These are phyloP conservation scores for Arthrobotrys iridis DNA, from an alignment of 2,329 filamentous ascomycete genomes.

Conservation along the genomic window DNA sequence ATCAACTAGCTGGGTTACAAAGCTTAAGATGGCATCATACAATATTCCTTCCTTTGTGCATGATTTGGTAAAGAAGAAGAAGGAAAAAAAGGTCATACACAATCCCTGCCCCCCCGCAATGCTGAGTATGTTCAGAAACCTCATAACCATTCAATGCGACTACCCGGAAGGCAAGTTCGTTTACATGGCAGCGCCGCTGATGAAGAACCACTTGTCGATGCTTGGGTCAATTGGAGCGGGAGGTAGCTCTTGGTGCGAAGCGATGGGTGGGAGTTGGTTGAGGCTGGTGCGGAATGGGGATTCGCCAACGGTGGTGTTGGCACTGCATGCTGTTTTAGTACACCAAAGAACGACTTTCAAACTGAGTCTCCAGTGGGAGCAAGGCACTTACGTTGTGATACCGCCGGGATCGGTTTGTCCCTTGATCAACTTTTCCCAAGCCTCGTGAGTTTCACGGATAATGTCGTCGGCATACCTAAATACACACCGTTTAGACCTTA, in stretches of 20 bases:
- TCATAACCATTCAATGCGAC: not conserved
- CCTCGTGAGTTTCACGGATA: slow-evolving; percentile 93
- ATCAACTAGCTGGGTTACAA: not conserved
- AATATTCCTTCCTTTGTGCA: no score
- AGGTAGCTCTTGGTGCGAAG: slow-evolving; percentile 78
- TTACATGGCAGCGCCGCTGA: slow-evolving; percentile 91
- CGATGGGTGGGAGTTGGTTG: slow-evolving; percentile 78
- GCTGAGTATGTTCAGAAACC: not conserved
- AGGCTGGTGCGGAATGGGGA: slow-evolving; percentile 77
- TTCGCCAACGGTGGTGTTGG: slow-evolving; percentile 80
- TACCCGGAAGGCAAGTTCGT: not conserved
- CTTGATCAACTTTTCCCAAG: slow-evolving; percentile 94
- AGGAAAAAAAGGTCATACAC: no score
- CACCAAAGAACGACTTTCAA: no score
- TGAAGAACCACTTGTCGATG: slow-evolving; percentile 99
- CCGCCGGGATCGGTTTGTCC: slow-evolving; percentile 83
- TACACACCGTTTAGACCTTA: not conserved
- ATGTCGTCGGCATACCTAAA: slow-evolving; percentile 89
- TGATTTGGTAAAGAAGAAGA: no score
- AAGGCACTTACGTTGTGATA: slow-evolving; percentile 77
- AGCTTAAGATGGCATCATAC: not conserved
- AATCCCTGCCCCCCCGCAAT: no score
- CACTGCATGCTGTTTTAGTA: slow-evolving; percentile 66
- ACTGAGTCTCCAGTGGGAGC: no score
- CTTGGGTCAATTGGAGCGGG: slow-evolving; percentile 91